Evolutionary conservation across 2,329 filamentous ascomycete genomes (phyloP).

Genomic region (Neurospora sp.): DNA sequence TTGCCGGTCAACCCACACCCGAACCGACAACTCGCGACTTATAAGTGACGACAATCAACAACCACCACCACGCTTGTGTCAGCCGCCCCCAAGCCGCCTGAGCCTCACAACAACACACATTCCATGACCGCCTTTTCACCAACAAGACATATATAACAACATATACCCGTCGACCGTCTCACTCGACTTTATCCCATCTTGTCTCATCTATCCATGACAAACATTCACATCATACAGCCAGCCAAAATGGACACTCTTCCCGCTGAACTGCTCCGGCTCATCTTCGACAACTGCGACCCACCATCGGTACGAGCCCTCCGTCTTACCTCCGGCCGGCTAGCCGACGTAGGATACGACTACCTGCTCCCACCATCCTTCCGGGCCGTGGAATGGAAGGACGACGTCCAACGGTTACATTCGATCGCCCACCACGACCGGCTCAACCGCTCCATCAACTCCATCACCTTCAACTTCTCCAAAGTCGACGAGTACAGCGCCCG

Average conservation of each 20-base stretch:
- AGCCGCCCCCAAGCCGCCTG: conserved; percentile 1
- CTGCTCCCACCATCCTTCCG: conserved; percentile 31
- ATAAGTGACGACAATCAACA: neutral
- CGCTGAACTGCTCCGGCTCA: conserved; percentile 24
- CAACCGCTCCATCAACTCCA: conserved; percentile 29
- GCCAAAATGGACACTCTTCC: conserved; percentile 22
- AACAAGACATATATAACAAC: conserved; percentile 1
- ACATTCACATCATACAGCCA: conserved; percentile 3
- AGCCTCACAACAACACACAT: neutral
- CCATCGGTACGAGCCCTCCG: conserved; percentile 31
- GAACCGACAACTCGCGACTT: neutral
- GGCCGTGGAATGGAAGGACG: conserved; percentile 34
- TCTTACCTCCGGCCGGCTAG: conserved; percentile 27
- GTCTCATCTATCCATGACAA: conserved; percentile 1
- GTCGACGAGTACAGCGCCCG: conserved; percentile 31
- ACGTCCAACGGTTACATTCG: conserved; percentile 32
- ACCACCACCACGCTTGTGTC: neutral
- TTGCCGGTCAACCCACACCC: neutral
- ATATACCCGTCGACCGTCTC: conserved; percentile 1
- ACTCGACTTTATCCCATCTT: neutral
- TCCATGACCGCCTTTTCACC: conserved; percentile 8
- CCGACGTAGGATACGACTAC: conserved; percentile 33
- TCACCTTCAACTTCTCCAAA: conserved; percentile 36
- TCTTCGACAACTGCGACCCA: conserved; percentile 31
- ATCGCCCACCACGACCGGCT: conserved; percentile 34